Percentiles rank a stretch among this genome's conserved stretches.
Evolutionary conservation across 345 rosid species (phyloP).

Genomic region (Salix koriyanagi): DNA sequence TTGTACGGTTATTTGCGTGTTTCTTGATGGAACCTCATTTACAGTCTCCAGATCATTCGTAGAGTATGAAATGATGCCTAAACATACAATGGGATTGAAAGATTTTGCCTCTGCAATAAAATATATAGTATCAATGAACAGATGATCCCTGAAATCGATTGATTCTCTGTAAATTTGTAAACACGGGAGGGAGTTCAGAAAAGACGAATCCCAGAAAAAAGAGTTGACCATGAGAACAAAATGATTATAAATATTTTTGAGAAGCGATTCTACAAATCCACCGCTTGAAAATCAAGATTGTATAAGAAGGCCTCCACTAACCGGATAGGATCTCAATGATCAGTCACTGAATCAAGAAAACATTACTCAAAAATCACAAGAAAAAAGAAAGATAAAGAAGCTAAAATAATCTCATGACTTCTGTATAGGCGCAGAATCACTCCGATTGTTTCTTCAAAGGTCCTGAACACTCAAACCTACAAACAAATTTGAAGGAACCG

Average conservation of each 20-base stretch:
- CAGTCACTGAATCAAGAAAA: neutral
- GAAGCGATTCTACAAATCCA: neutral
- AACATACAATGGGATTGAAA: too few species aligned
- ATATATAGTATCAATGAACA: neutral
- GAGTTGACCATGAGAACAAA: neutral
- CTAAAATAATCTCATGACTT: neutral
- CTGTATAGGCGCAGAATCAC: neutral
- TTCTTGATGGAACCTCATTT: neutral
- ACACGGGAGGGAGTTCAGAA: too few species aligned
- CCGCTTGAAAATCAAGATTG: neutral
- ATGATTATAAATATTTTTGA: neutral
- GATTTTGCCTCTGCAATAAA: neutral
- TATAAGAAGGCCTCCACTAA: neutral
- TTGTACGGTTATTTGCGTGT: neutral
- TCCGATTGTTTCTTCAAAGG: constrained; percentile 12
- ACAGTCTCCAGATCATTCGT: neutral
- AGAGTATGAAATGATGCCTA: neutral
- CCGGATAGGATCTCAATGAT: neutral
- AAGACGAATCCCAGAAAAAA: neutral
- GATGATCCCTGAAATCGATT: too few species aligned
- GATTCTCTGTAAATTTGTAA: too few species aligned
- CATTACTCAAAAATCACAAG: neutral
- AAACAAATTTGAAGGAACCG: neutral
- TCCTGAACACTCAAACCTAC: constrained; percentile 30
- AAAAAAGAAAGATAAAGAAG: neutral